Base-by-base conservation (phyloP, 176 grass and related monocot species). In the Melocanna baccifera region DNA sequence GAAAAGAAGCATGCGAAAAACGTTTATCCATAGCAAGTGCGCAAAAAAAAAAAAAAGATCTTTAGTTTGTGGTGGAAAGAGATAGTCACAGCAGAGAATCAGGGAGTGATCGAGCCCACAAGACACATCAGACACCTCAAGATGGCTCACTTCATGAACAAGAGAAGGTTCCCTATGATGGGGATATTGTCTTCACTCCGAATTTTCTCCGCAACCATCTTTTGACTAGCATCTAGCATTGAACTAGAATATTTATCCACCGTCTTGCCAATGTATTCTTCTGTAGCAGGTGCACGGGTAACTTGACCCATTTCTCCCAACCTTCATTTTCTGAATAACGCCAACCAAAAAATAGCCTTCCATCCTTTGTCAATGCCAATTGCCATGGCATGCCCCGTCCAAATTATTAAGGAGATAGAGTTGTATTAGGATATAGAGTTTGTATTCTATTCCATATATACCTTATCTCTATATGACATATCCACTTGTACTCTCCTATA, bases 81-180 rank as follows among this genome's bases (percentile, higher is more conserved):
- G 85, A 86, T 65, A 91, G 92, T 91, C 80, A 98, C 96, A 59
- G 65, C 89, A 86, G 42, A 98, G 42, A 75, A 95, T 72, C 67
- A 98, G 78, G 69, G 96, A 92, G 85, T 98, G 96, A 76, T 95
- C 93, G 57, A 95, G 96, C 41, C 96, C 93, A 83, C 96, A 98
- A 71, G 93, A 89, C 22, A 98, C 34, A 39, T 95, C 96, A 82
- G 91, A 98, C 72, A 95, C 92, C 47, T 73, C 83, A 73, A 85
- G 62, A 90, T 62, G 34, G 51, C 62, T 85, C 16, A 84, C 57
- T 95, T 98, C 93, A 76, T 77, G 84, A 83, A 95, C 52, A 72
- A 92, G 69, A 34, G 67, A 91, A 76, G 96, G 96, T 58, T 98
- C 93, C 96, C 96, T 65, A 95, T 90, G 70, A 95, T 95, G 10